These are phyloP conservation scores for Sisymbrium altissimum DNA, from an alignment of 345 rosid genomes.

Conservation along the genomic window DNA sequence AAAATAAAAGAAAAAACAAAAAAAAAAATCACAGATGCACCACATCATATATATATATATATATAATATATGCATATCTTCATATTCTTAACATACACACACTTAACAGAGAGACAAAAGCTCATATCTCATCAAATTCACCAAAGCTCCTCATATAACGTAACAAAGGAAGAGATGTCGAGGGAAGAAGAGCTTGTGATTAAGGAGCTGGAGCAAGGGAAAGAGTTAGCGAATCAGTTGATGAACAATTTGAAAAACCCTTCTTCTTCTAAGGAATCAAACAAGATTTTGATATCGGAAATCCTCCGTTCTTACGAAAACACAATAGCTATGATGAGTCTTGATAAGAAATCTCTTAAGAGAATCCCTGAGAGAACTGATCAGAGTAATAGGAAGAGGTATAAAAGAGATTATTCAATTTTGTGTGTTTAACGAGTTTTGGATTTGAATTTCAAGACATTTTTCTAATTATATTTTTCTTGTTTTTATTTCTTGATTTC, in stretches of 20 bases:
- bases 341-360: conserved; percentile 1
- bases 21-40: neutral
- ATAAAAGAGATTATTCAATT: neutral
- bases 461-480: neutral
- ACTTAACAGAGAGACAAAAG: neutral
- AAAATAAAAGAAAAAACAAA: neutral
- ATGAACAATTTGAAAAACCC: conserved; percentile 37
- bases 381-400: conserved; percentile 57
- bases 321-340: conserved; percentile 48
- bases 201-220: conserved; percentile 58
- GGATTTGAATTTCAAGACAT: neutral
- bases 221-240: conserved; percentile 48
- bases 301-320: conserved; percentile 56
- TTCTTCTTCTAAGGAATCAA: conserved; percentile 33
- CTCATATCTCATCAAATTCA: conserved; percentile 4
- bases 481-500: neutral
- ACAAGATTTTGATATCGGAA: conserved; percentile 37
- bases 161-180: conserved; percentile 6
- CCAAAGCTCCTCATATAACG: neutral
- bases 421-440: neutral
- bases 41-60: conserved; percentile 2
- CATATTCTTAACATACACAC: neutral
- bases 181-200: conserved; percentile 44
- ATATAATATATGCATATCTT: too few relatives aligned
- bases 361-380: conserved; percentile 12